Percentiles rank a stretch among this genome's conserved stretches.
phyloP scores from a whole-genome alignment of 176 grass and related monocot genomes.

The Panicum miliaceum region DNA sequence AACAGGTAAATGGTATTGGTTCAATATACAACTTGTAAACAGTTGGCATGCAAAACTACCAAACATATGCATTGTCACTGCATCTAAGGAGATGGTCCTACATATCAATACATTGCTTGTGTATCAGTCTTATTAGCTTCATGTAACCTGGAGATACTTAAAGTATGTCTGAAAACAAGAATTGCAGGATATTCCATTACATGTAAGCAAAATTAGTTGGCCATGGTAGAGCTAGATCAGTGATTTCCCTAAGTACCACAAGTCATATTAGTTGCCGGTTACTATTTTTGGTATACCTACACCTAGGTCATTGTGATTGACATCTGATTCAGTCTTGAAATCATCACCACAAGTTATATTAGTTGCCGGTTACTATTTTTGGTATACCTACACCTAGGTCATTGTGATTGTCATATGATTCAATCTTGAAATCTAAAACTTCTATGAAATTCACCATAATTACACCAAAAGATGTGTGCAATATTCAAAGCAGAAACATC shows the following conservation, averaged over 20 bases:
- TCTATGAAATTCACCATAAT: background rate
- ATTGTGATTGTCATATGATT: background rate
- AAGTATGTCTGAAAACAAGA: constrained; percentile 19
- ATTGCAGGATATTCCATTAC: background rate
- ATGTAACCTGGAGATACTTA: background rate
- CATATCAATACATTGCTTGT: background rate
- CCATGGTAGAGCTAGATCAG: background rate
- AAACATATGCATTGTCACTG: background rate
- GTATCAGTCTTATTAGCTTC: constrained; percentile 8
- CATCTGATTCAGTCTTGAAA: background rate
- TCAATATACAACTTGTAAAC: background rate
- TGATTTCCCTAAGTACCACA: background rate
- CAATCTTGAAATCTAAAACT: constrained; percentile 5
- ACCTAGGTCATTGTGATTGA: background rate
- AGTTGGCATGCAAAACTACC: background rate
- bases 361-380: background rate
- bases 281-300: background rate
- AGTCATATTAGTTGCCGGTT: background rate
- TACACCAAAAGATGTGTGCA: background rate
- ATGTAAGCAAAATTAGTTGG: background rate
- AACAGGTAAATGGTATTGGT: background rate
- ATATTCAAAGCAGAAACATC: background rate
- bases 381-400: background rate
- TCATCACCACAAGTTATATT: constrained; percentile 12
- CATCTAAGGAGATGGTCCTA: constrained; percentile 9